Conservation (phyloP, 2,329 filamentous ascomycete species). For the Fusarium beomiforme region DNA sequence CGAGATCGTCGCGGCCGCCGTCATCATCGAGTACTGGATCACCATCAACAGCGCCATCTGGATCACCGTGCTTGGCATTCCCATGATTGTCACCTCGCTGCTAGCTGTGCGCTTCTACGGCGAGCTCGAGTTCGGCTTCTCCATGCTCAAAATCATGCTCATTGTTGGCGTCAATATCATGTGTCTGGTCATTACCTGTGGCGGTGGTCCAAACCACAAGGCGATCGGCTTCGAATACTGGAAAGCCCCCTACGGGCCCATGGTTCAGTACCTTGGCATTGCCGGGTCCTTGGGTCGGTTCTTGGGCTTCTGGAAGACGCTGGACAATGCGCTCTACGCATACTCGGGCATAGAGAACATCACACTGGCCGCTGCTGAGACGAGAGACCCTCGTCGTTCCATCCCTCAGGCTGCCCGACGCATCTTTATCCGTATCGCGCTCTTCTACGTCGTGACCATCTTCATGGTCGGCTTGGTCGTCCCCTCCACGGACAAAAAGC, state of each 20-base stretch:
- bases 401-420: not conserved
- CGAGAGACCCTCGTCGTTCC: not conserved
- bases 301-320: not conserved
- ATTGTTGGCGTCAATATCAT: slow-evolving; percentile 5
- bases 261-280: not conserved
- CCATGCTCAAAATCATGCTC: slow-evolving; percentile 1
- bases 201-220: not conserved
- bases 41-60: slow-evolving; percentile 1
- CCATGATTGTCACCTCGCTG: not conserved
- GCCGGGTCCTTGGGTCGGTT: not conserved
- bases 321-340: slow-evolving; percentile 2
- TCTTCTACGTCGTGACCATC: slow-evolving; percentile 8
- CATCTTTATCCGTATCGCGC: not conserved
- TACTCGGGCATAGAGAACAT: slow-evolving; percentile 5
- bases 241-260: not conserved
- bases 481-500: not conserved
- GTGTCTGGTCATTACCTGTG: not conserved
- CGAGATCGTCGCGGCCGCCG: slow-evolving; percentile 3
- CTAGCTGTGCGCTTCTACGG: not conserved
- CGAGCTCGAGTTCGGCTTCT: slow-evolving; percentile 8
- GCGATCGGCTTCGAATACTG: slow-evolving; percentile 5
- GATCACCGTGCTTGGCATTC: not conserved
- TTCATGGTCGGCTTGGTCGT: slow-evolving; percentile 11
- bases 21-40: slow-evolving; percentile 8
- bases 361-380: not conserved